Base-by-base conservation (phyloP, 169 alveolate genomes). In the Cryptosporidium xiaoi region DNA sequence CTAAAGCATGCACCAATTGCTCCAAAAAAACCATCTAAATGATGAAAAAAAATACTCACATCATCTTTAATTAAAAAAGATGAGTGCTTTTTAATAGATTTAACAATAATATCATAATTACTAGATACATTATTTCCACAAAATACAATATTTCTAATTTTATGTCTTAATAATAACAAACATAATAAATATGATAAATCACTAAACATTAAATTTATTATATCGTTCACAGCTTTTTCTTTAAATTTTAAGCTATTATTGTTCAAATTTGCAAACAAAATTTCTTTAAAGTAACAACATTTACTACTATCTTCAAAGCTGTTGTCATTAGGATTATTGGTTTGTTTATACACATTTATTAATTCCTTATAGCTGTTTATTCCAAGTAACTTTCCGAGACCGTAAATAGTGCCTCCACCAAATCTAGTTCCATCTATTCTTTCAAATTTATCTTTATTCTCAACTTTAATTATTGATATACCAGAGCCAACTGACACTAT, bases 401-500 rank as follows among this genome's bases (percentile, higher is more conserved):
- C 87, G 33, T 58, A 77, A 10, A 77, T 71, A 44, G 71, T 77
- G 6, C 87, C 87, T 36, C 87, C 87, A 44, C 87, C 87, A 60
- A 77, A 62, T n/a, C 77, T 20, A 34, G 87, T 77, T 13, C 87
- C 87, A 40, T 55, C 40, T n/a, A 77, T 71, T 62, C 87, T 77
- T 29, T 77, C 87, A 62, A 77, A 77, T 77, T 60, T 13, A 60
- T 60, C 7, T 77, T 77, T 53, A 40, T 6, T 44, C 33, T 60
- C 51, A 4, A 77, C 87, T 62, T 62, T 56, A 46, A 77, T 62
- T 16, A 77, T 77, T 60, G 87, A 77, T 15, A 77, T 71, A 60
- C 87, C 87, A 16, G 87, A 77, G 7, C 87, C 87, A 40, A 77
- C 71, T 1, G 77, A 77, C 16, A 77, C 33, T 44, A 77, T 40